A percentile compares a stretch with the other conserved stretches of the same genome.
Evolutionary conservation across 352 stramenopile species (phyloP).

Genomic region (Phytophthora rubi): DNA sequence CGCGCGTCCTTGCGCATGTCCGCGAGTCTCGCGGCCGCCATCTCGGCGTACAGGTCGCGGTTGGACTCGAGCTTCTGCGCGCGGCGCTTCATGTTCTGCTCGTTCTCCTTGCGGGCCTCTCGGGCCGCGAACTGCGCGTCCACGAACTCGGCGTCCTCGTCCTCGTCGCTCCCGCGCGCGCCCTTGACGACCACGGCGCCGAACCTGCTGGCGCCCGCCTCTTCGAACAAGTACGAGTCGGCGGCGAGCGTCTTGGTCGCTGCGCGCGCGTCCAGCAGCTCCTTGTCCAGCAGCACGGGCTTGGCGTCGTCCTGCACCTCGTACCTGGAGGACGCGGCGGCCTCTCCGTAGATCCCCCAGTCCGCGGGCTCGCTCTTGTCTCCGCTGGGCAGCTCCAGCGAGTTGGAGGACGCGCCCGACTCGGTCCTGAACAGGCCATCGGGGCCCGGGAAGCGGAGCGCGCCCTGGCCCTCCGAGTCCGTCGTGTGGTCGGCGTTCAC

Average conservation of each 20-base stretch:
- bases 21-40: slow-evolving; percentile 63
- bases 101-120: slow-evolving; percentile 54
- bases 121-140: slow-evolving; percentile 55
- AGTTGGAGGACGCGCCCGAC: slow-evolving; percentile 36
- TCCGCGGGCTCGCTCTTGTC: slow-evolving; percentile 55
- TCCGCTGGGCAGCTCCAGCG: slow-evolving; percentile 22
- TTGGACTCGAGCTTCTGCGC: slow-evolving; percentile 79
- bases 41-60: slow-evolving; percentile 72
- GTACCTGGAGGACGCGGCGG: slow-evolving; percentile 41
- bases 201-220: slow-evolving; percentile 53
- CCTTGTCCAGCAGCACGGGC: slow-evolving; percentile 59
- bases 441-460: slow-evolving; percentile 15
- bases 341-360: slow-evolving; percentile 63
- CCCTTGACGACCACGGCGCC: slow-evolving; percentile 54
- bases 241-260: slow-evolving; percentile 47
- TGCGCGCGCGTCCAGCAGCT: slow-evolving; percentile 44
- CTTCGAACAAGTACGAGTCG: slow-evolving; percentile 72
- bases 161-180: slow-evolving; percentile 11
- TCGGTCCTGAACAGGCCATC: slow-evolving; percentile 51
- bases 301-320: slow-evolving; percentile 49
- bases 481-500: slow-evolving; percentile 32
- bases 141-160: slow-evolving; percentile 57
- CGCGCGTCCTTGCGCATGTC: slow-evolving; percentile 74
- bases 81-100: slow-evolving; percentile 58
- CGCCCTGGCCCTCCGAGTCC: slow-evolving; percentile 30